Conservation (phyloP, 2,329 filamentous ascomycete species). For the Cordyceps farinosa region DNA sequence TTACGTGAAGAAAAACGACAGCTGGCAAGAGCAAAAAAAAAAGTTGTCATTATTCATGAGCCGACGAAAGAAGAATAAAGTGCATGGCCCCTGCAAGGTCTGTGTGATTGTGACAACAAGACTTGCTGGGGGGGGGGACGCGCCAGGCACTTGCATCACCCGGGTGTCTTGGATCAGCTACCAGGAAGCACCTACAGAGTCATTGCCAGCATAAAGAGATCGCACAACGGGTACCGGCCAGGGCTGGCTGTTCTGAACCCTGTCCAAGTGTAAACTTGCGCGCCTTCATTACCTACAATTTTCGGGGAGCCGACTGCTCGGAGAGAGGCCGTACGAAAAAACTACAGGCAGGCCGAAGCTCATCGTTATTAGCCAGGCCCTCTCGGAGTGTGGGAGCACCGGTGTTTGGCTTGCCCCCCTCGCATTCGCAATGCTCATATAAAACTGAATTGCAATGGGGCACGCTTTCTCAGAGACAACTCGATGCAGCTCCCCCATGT, state of each 20-base stretch:
- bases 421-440: neutral
- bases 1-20: no score
- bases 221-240: neutral
- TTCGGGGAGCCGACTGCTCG: neutral
- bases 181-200: neutral
- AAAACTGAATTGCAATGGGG: neutral
- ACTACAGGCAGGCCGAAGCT: neutral
- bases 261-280: neutral
- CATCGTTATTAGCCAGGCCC: neutral
- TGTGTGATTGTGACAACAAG: slow-evolving; percentile 12
- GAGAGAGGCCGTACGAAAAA: no score
- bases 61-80: neutral
- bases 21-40: neutral
- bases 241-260: neutral
- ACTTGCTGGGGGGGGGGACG: neutral
- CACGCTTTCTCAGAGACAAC: neutral
- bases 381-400: neutral
- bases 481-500: neutral
- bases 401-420: neutral
- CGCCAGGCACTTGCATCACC: neutral
- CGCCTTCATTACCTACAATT: neutral
- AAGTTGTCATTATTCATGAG: neutral
- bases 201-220: neutral
- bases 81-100: neutral
- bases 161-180: slow-evolving; percentile 13